Evolutionary conservation across 139 green algal species (phyloP).

Genomic region (Pleodorina starrii): DNA sequence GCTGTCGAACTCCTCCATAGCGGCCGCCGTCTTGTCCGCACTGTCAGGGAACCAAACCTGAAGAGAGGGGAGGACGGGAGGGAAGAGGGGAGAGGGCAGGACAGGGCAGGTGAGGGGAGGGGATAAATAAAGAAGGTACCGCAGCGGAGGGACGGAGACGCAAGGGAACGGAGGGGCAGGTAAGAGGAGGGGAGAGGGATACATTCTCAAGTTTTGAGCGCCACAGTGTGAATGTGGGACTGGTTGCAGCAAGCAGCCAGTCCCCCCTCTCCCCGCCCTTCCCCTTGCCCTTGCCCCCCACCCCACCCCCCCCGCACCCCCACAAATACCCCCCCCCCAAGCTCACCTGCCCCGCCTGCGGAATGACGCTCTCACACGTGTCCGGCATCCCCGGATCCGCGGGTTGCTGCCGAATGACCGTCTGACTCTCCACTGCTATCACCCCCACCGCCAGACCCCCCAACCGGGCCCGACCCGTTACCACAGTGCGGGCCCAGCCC

Average conservation of each 20-base stretch:
- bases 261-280: not conserved
- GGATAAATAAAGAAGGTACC: not conserved
- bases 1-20: constrained; percentile 97
- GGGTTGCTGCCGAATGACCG: constrained; percentile 85
- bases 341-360: constrained; percentile 73
- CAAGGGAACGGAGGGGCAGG: too few relatives aligned
- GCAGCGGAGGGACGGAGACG: not conserved
- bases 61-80: not conserved
- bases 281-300: not conserved
- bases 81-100: not conserved
- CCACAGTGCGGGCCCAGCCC: constrained; percentile 94
- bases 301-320: not conserved
- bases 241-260: too few relatives aligned
- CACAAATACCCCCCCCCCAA: too few relatives aligned
- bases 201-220: too few relatives aligned
- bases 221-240: too few relatives aligned
- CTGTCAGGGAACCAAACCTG: constrained; percentile 99
- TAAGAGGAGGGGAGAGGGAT: too few relatives aligned
- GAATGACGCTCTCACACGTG: constrained; percentile 81
- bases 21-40: constrained; percentile 96
- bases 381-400: constrained; percentile 94
- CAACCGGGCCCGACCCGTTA: constrained; percentile 94
- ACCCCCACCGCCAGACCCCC: constrained; percentile 94
- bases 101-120: not conserved
- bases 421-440: constrained; percentile 94